A percentile compares a stretch with the other conserved stretches of the same genome.
Conservation (phyloP, 2,329 filamentous ascomycete species). For the Claviceps monticola region DNA sequence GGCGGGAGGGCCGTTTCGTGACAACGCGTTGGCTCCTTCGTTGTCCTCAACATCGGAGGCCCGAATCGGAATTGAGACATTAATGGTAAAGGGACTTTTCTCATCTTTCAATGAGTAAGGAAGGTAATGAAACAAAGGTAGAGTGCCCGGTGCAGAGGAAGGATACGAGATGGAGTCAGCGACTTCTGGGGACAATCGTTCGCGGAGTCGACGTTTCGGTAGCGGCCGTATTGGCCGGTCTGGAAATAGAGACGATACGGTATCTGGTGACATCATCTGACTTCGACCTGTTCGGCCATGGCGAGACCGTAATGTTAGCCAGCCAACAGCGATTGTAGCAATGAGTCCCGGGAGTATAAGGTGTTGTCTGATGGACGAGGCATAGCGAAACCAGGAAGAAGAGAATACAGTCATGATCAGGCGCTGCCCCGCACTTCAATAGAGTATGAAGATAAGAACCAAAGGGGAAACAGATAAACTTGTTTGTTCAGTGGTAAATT, state of each 20-base stretch:
- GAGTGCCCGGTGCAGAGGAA: conserved; percentile 53
- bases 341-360: conserved; percentile 8
- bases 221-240: conserved; percentile 87
- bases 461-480: neutral
- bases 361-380: conserved; percentile 2
- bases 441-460: neutral
- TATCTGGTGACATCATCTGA: conserved; percentile 55
- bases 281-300: conserved; percentile 25
- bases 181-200: conserved; percentile 73
- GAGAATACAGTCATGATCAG: conserved; percentile 1
- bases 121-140: conserved; percentile 55
- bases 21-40: conserved; percentile 2
- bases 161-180: conserved; percentile 75
- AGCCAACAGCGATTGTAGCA: conserved; percentile 10
- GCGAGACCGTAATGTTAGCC: conserved; percentile 15
- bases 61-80: neutral
- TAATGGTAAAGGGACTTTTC: conserved; percentile 9
- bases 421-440: conserved; percentile 5
- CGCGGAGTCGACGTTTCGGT: conserved; percentile 76
- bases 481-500: neutral
- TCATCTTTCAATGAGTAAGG: conserved; percentile 42
- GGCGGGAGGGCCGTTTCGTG: conserved; percentile 11
- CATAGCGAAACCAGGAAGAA: conserved; percentile 2
- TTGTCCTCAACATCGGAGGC: neutral
- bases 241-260: conserved; percentile 66